Base-by-base conservation (phyloP, 495 filamentous ascomycete species). In the Lophiostoma macrostomum region DNA sequence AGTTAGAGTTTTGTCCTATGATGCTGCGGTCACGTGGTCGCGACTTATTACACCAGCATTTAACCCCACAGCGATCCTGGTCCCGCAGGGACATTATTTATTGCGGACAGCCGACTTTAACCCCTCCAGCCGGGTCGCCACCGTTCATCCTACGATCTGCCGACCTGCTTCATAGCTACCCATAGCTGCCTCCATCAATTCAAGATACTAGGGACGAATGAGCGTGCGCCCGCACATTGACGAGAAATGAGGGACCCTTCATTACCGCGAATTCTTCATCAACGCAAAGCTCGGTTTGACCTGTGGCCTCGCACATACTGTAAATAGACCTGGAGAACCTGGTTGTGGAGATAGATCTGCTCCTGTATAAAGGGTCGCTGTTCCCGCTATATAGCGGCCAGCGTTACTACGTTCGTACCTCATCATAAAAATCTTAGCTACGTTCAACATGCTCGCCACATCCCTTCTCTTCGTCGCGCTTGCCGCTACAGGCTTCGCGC, bases 401-500 rank as follows among this genome's bases (percentile, higher is more conserved):
- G 3, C 11, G 23, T 39, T 50, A 34, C 36, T 12, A 37, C 31
- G 24, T 20, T 29, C 11, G 22, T 11, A 29, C 11, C 8, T 46
- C 11, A 4, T 3, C 7, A 37, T 7, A 19, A n/a, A 27, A 53
- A 23, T 32, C 24, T 11, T 27, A 37, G 14, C n/a, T 29, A 20
- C 13, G 13, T 8, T 25, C 49, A 70, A 67, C 2, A 77, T 76
- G 76, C 48, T 71, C 23, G 30, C 64, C 1, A 65, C 64, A 22
- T 58, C 73, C 11, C 20, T 77, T 29, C 53, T 78, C 44, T 30
- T 63, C 5, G 46, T 74, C 45, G 68, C 70, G 23, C 65, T 79
- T 42, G 74, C 70, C 28, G 71, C 75, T 5, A 70, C 71, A 7
- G 71, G 70, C 60, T 55, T 77, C 3, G 67, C 70, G 46, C 72